Percentiles rank a stretch among this genome's conserved stretches.
Evolutionary conservation across 768 basidiomycete genomes (phyloP).

Genomic region (Cystobasidium ongulense): DNA sequence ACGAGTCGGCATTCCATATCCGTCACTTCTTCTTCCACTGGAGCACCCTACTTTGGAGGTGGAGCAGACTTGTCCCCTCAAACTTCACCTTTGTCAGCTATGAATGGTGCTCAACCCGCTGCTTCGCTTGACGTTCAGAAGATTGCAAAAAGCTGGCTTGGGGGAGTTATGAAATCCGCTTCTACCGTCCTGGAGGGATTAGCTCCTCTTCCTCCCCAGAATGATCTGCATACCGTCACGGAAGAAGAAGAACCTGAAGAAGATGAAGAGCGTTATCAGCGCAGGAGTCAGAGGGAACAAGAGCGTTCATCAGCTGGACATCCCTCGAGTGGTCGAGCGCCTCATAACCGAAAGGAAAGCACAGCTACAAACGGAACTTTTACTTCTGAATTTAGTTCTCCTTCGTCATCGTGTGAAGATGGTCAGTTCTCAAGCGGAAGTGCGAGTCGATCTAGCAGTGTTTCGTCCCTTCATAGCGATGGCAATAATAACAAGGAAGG

Average conservation of each 20-base stretch:
- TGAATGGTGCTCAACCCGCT: background rate
- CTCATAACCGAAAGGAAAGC: slow-evolving; percentile 5
- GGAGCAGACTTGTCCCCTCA: slow-evolving; percentile 2
- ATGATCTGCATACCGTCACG: slow-evolving; percentile 9
- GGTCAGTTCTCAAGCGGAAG: slow-evolving; percentile 9
- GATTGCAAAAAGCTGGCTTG: slow-evolving; percentile 29
- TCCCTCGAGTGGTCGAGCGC: background rate
- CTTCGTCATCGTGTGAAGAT: slow-evolving; percentile 9
- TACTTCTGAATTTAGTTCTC: background rate
- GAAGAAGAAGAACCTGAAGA: slow-evolving; percentile 30
- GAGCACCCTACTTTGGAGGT: background rate
- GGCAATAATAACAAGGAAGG: background rate
- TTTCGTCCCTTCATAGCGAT: background rate
- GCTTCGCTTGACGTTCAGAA: slow-evolving; percentile 14
- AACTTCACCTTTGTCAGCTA: background rate
- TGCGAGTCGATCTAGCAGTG: slow-evolving; percentile 9
- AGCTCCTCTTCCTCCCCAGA: slow-evolving; percentile 2
- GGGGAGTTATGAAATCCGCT: slow-evolving; percentile 27
- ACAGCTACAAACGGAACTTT: background rate
- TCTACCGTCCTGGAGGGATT: slow-evolving; percentile 4
- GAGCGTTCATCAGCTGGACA: background rate
- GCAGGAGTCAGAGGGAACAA: background rate
- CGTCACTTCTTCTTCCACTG: background rate
- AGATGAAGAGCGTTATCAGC: background rate
- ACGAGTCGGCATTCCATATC: slow-evolving; percentile 13